Conservation (phyloP, 2,329 filamentous ascomycete species). For the Pestalotiopsis sp. region DNA sequence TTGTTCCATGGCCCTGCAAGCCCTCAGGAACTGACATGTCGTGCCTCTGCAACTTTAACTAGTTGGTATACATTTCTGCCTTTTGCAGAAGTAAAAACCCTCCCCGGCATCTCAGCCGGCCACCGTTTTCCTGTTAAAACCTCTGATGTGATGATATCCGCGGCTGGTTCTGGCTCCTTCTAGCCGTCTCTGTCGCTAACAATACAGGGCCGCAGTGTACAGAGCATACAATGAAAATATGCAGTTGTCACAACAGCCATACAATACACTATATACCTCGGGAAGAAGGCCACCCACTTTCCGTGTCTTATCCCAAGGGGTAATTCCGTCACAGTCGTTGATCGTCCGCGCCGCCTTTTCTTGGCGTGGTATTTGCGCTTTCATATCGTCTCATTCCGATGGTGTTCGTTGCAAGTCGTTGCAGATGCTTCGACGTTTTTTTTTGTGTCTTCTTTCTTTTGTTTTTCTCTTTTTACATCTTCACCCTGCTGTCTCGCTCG, state of each 20-base stretch:
- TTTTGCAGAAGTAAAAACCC: neutral
- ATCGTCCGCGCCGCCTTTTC: neutral
- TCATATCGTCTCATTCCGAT: neutral
- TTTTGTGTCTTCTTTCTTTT: neutral
- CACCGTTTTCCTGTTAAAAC: neutral
- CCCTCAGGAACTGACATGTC: constrained; percentile 8
- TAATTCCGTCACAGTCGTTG: constrained; percentile 1
- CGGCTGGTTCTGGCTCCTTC: neutral
- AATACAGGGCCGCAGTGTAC: constrained; percentile 1
- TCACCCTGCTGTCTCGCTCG: constrained; percentile 16
- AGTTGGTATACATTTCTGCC: neutral
- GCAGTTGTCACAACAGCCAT: neutral
- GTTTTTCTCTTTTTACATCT: neutral
- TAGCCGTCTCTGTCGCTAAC: constrained; percentile 1
- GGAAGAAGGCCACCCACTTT: neutral
- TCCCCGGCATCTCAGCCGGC: neutral
- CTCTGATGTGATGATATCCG: neutral
- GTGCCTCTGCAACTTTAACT: neutral
- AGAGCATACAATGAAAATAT: neutral
- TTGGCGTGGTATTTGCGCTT: neutral
- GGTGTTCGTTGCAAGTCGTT: neutral
- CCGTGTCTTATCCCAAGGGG: neutral
- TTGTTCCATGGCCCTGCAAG: constrained; percentile 3
- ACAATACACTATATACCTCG: constrained; percentile 11
- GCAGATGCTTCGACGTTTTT: neutral